phyloP scores from a whole-genome alignment of 2,329 filamentous ascomycete species.

The Fusarium verrucosum region DNA sequence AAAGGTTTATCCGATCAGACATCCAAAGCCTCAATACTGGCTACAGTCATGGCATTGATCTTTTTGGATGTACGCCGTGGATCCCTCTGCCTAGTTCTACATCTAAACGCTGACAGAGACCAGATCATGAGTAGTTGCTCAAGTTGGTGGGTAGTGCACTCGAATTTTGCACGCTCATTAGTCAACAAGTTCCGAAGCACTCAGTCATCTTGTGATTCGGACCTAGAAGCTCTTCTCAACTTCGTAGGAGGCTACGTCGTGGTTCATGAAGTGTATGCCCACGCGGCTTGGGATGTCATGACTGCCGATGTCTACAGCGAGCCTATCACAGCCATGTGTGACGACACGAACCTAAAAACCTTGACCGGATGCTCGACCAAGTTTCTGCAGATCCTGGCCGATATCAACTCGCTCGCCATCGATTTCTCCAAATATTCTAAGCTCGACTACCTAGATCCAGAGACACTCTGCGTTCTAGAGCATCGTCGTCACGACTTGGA shows the following conservation, averaged over 20 bases:
- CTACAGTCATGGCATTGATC: background rate
- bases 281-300: background rate
- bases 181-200: background rate
- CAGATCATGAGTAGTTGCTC: background rate
- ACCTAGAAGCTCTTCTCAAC: no score
- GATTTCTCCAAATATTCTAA: background rate
- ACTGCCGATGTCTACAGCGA: background rate
- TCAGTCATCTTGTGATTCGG: no score
- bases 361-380: background rate
- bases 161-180: background rate
- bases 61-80: background rate
- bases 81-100: accelerated
- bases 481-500: background rate
- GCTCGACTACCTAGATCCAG: background rate
- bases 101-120: background rate
- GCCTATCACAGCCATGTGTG: background rate
- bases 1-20: background rate
- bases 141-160: background rate
- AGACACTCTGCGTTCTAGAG: background rate
- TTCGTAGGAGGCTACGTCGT: background rate
- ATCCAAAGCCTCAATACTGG: background rate
- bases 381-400: background rate
- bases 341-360: background rate
- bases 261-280: background rate
- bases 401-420: background rate